Evolutionary conservation across 2,329 filamentous ascomycete genomes (phyloP).

Genomic region (Neonectria sp.): DNA sequence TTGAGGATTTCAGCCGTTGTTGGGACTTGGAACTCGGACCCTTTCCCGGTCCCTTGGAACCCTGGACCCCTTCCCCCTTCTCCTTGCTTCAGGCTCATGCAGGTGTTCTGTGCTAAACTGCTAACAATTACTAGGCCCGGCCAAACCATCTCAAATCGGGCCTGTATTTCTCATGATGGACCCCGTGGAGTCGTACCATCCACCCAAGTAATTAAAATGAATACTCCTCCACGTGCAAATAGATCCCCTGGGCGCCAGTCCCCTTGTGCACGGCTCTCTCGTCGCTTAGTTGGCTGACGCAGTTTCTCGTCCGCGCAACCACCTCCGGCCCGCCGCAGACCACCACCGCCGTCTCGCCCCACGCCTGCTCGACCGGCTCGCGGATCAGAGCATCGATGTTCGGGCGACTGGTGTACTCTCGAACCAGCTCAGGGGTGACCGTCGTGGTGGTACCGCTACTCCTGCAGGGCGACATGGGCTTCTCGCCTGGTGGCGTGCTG

Average conservation of each 20-base stretch:
- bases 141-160: too few species aligned
- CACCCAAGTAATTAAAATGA: constrained; percentile 58
- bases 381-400: constrained; percentile 68
- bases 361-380: constrained; percentile 68
- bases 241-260: constrained; percentile 74
- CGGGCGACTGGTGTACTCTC: constrained; percentile 63
- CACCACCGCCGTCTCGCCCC: constrained; percentile 73
- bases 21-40: not conserved
- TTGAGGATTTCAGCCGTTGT: not conserved
- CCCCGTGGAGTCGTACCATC: not conserved
- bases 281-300: constrained; percentile 69
- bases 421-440: constrained; percentile 52
- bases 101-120: not conserved
- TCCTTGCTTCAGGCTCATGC: not conserved
- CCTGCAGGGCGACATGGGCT: constrained; percentile 30
- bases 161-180: not conserved
- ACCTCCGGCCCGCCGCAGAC: constrained; percentile 72
- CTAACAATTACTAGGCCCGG: not conserved
- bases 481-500: constrained; percentile 25
- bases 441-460: constrained; percentile 10
- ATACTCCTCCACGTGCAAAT: constrained; percentile 74
- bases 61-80: not conserved
- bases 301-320: constrained; percentile 68
- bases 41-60: not conserved
- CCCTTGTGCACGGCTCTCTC: constrained; percentile 76